Base-by-base conservation (phyloP, 495 filamentous ascomycete genomes). In the Neurospora sp. region DNA sequence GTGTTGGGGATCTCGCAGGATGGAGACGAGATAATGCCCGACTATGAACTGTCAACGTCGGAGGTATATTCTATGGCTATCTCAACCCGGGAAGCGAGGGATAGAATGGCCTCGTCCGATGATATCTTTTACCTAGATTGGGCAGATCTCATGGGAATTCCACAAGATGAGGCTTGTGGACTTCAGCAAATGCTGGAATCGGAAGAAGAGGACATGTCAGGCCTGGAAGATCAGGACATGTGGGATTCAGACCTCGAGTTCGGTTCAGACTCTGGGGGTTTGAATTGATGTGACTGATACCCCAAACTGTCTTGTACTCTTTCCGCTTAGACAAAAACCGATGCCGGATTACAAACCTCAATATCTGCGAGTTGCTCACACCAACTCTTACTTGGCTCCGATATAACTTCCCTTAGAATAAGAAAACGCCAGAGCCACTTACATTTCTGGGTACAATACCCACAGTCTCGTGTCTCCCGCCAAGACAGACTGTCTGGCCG, bases 21-120 rank as follows among this genome's bases (percentile, higher is more conserved):
- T 1, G 54, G 14, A 62, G 27, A 31, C 1, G 0, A 0, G 0
- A 62, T 62, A 0, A 0, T 35, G 2, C 54, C 54, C 1, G 6
- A 62, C 1, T 62, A 62, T 62, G 12, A 1, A 1, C 27, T 62
- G 1, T 62, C 54, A 35, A 18, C 14, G 1, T 18, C 0, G 14
- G 54, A 35, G 12, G 54, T 62, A 62, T 62, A 35, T 0, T 0
- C 0, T 9, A 0, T 62, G 27, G 54, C 27, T 1, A 14, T 35
- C 0, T 62, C 27, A 35, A 16, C 54, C 23, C 3, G 5, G 4
- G 1, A 1, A 48, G n/a, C n/a, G n/a, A 48, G n/a, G 18, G 0
- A 20, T 20, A 46, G 7, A 46, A 20, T 35, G 3, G 2, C 27
- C 27, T 35, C 31, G 31, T 3, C 3, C 3, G 31, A 35, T 35